phyloP scores from a whole-genome alignment of 2,329 filamentous ascomycete genomes.

The Xylaria multiplex region DNA sequence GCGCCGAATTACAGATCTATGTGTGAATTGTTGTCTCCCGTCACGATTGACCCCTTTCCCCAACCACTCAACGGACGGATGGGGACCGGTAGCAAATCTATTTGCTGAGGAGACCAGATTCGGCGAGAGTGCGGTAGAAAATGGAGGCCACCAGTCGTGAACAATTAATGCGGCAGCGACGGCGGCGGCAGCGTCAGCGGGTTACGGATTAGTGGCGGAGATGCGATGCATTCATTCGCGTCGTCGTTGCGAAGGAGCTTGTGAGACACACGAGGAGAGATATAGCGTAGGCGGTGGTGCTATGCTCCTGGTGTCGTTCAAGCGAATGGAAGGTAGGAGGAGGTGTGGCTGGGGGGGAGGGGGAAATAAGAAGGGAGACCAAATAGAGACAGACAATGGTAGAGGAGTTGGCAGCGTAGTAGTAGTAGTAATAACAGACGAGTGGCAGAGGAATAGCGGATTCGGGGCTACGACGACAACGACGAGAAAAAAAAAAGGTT shows the following conservation, averaged over 20 bases:
- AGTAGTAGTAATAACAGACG: not conserved
- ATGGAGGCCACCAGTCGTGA: constrained; percentile 14
- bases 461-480: constrained; percentile 35
- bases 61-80: constrained; percentile 32
- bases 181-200: constrained; percentile 14
- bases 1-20: constrained; percentile 18
- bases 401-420: constrained; percentile 16
- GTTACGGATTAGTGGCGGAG: constrained; percentile 14
- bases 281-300: constrained; percentile 19
- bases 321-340: constrained; percentile 21
- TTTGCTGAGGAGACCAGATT: constrained; percentile 20
- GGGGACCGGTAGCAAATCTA: constrained; percentile 23
- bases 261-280: constrained; percentile 11
- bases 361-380: constrained; percentile 38
- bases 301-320: constrained; percentile 20
- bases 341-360: constrained; percentile 38
- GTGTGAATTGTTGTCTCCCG: constrained; percentile 19
- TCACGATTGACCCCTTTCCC: constrained; percentile 29
- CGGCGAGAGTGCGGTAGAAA: constrained; percentile 15
- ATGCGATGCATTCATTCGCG: constrained; percentile 20
- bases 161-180: constrained; percentile 14
- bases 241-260: constrained; percentile 21
- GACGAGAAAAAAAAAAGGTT: constrained; percentile 30
- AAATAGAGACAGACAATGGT: constrained; percentile 17
- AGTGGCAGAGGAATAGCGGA: constrained; percentile 33